These are phyloP conservation scores for Citrus australasica DNA, from an alignment of 345 rosid species.

Conservation along the genomic window DNA sequence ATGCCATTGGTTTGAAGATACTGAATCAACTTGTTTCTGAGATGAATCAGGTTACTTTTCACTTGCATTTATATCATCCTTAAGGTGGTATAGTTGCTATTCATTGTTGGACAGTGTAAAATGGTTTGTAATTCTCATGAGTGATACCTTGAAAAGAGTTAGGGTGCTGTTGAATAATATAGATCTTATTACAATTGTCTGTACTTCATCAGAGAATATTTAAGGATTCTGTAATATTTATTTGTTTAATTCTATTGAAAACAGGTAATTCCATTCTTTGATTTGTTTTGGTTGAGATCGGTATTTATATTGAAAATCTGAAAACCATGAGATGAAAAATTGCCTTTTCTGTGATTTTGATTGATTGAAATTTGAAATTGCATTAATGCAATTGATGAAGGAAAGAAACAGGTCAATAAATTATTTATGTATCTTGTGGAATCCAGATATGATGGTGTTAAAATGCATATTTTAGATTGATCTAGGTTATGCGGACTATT, in stretches of 20 bases:
- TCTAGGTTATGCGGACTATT: neutral
- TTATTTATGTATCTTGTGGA: neutral
- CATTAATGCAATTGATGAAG: neutral
- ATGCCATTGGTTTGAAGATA: constrained; percentile 92
- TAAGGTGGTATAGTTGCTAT: neutral
- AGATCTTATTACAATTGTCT: neutral
- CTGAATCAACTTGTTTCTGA: constrained; percentile 94
- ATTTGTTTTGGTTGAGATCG: neutral
- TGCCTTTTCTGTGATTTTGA: neutral
- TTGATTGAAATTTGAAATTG: neutral
- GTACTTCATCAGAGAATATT: neutral
- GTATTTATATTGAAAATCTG: neutral
- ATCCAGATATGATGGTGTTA: neutral
- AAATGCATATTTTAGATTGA: neutral
- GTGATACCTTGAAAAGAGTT: neutral
- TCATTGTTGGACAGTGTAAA: neutral
- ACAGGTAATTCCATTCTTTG: neutral
- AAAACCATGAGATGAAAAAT: neutral
- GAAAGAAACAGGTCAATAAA: neutral
- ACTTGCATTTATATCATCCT: neutral
- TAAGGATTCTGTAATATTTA: neutral
- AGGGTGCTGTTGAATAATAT: neutral
- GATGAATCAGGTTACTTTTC: constrained; percentile 87
- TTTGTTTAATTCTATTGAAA: neutral
- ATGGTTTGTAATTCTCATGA: neutral